A percentile compares a stretch with the other conserved stretches of the same genome.
These are phyloP conservation scores for Alloteropsis semialata DNA, from an alignment of 176 grass and related monocot species.

Conservation along the genomic window DNA sequence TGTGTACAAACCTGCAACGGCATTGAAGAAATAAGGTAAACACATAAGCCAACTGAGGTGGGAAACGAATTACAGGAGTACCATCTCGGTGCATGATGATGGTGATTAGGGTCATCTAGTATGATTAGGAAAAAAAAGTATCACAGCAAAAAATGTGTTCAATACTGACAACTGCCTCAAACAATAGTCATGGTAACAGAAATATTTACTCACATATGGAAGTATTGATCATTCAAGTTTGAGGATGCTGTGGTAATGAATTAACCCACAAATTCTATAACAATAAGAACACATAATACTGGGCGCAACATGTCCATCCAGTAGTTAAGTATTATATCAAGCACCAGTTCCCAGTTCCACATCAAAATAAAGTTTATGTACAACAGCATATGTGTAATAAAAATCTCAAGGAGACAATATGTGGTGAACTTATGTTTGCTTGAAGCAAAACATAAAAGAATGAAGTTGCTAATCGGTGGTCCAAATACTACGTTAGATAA, in stretches of 20 bases:
- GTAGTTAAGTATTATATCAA: not conserved
- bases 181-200: not conserved
- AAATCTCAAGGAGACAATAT: not conserved
- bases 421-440: not conserved
- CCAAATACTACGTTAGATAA: too few species aligned
- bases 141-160: not conserved
- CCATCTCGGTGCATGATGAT: not conserved
- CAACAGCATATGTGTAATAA: not conserved
- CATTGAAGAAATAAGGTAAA: not conserved
- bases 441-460: not conserved
- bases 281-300: not conserved
- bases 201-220: not conserved
- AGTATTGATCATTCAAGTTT: not conserved
- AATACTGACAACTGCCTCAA: not conserved
- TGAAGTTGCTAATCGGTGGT: not conserved
- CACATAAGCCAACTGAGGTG: not conserved
- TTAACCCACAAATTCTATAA: not conserved
- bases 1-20: slow-evolving; percentile 72
- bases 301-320: not conserved
- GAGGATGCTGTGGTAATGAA: not conserved
- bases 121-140: not conserved
- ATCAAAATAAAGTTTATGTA: not conserved
- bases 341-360: not conserved
- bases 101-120: not conserved
- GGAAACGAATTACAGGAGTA: not conserved